A percentile compares a stretch with the other conserved stretches of the same genome.
phyloP scores from a whole-genome alignment of 2,329 filamentous ascomycete species.

The Tolypocladium tundrense region DNA sequence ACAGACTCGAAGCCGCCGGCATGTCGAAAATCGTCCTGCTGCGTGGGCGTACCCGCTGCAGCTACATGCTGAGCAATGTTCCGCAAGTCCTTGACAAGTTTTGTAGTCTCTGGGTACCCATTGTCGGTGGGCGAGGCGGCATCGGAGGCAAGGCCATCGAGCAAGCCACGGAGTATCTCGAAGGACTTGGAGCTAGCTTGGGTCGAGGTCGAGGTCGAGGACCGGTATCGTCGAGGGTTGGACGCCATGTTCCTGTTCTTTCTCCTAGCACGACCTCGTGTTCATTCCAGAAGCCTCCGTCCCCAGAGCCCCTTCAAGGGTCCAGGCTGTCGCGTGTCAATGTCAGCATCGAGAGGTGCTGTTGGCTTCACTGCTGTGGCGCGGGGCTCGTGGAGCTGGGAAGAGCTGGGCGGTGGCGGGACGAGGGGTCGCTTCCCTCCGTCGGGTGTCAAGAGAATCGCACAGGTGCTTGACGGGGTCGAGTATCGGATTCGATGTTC shows the following conservation, averaged over 20 bases:
- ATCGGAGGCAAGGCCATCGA: constrained; percentile 33
- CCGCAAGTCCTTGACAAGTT: constrained; percentile 46
- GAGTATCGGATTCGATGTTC: background rate
- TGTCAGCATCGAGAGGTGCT: constrained; percentile 23
- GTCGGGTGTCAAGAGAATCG: background rate
- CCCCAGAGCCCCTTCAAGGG: constrained; percentile 26
- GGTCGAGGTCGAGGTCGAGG: constrained; percentile 53
- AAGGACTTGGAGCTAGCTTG: constrained; percentile 51
- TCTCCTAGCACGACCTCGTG: constrained; percentile 10
- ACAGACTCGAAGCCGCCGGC: constrained; percentile 69
- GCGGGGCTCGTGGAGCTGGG: constrained; percentile 13
- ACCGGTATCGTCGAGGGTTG: constrained; percentile 48
- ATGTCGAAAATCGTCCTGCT: constrained; percentile 75
- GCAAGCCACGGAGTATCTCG: constrained; percentile 45
- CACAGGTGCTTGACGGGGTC: background rate
- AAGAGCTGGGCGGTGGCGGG: background rate
- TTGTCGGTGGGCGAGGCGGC: constrained; percentile 20
- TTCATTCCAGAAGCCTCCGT: constrained; percentile 11
- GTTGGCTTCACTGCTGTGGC: constrained; percentile 12
- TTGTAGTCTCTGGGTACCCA: constrained; percentile 37
- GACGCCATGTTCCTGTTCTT: constrained; percentile 33
- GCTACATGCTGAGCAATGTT: constrained; percentile 55
- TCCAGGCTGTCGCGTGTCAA: constrained; percentile 20
- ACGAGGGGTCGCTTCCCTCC: background rate
- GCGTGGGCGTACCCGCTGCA: constrained; percentile 34